A percentile compares a stretch with the other conserved stretches of the same genome.
These are phyloP conservation scores for Trichophyton benhamiae DNA, from an alignment of 2,329 filamentous ascomycete genomes.

Conservation along the genomic window DNA sequence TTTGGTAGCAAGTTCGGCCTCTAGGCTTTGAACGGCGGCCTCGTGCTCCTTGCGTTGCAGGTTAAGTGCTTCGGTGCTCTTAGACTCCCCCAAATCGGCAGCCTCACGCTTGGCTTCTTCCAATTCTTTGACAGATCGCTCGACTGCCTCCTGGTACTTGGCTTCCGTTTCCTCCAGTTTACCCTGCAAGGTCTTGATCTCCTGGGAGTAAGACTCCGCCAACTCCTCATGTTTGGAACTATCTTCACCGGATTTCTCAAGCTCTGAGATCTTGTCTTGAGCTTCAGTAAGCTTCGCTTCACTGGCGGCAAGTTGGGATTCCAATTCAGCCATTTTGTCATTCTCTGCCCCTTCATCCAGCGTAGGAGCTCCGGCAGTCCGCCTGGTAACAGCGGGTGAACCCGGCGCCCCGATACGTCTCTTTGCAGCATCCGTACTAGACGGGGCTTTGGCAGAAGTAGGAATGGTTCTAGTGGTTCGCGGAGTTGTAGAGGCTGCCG, in stretches of 20 bases:
- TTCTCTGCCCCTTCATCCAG: conserved; percentile 8
- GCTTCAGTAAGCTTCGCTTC: conserved; percentile 13
- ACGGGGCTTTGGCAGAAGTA: conserved; percentile 8
- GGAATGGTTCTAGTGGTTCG: conserved; percentile 8
- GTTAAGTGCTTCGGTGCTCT: conserved; percentile 25
- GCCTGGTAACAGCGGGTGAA: conserved; percentile 14
- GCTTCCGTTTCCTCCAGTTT: conserved; percentile 28
- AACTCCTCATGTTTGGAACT: conserved; percentile 10
- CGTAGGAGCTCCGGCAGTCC: conserved; percentile 10
- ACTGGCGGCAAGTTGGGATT: conserved; percentile 13
- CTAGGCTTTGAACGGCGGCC: conserved; percentile 17
- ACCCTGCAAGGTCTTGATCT: conserved; percentile 19
- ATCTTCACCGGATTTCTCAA: conserved; percentile 9
- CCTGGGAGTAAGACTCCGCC: conserved; percentile 11
- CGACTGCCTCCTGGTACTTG: conserved; percentile 27
- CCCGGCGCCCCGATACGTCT: neutral
- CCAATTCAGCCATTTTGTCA: conserved; percentile 13
- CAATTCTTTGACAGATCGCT: conserved; percentile 26
- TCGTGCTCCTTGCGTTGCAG: conserved; percentile 28
- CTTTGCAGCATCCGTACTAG: conserved; percentile 7
- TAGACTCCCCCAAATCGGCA: conserved; percentile 25
- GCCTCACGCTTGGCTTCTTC: conserved; percentile 29
- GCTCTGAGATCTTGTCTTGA: conserved; percentile 9
- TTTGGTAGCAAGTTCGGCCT: conserved; percentile 13
- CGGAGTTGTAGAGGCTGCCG: conserved; percentile 14